These are phyloP conservation scores for Acacia confusa DNA, from an alignment of 306 rosid genomes.

Conservation along the genomic window DNA sequence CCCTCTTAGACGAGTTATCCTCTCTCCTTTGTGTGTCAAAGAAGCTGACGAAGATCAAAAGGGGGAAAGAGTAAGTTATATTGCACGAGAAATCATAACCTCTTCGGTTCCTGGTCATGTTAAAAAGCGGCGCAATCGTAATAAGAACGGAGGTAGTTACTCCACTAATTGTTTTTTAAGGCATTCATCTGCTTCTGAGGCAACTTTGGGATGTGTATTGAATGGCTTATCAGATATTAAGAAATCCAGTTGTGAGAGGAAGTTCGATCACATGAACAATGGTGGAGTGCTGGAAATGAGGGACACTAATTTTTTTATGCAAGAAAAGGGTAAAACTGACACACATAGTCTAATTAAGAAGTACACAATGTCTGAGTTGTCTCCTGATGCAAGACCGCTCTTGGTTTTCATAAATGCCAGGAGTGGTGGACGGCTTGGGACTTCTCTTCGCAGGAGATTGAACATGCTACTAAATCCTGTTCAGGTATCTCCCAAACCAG, in stretches of 20 bases:
- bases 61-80: conserved; percentile 44
- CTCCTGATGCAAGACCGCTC: conserved; percentile 70
- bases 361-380: conserved; percentile 57
- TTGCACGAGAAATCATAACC: conserved; percentile 38
- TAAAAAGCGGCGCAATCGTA: conserved; percentile 53
- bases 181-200: conserved; percentile 39
- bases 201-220: conserved; percentile 45
- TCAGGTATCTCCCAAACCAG: conserved; percentile 50
- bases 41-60: conserved; percentile 52
- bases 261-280: conserved; percentile 32
- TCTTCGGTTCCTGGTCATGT: conserved; percentile 53
- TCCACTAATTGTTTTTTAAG: conserved; percentile 38
- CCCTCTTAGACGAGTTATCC: conserved; percentile 52
- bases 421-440: conserved; percentile 78
- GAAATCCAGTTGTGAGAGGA: conserved; percentile 44
- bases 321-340: conserved; percentile 34
- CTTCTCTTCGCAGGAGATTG: conserved; percentile 68
- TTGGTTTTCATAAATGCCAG: conserved; percentile 72
- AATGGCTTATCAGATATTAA: conserved; percentile 51
- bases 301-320: conserved; percentile 26
- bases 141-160: conserved; percentile 42
- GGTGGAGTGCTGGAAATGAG: conserved; percentile 25
- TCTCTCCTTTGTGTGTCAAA: conserved; percentile 67
- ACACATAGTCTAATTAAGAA: conserved; percentile 42
- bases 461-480: conserved; percentile 73